A percentile compares a stretch with the other conserved stretches of the same genome.
phyloP scores from a whole-genome alignment of 176 grass and related monocot genomes.

The Secale cereale region DNA sequence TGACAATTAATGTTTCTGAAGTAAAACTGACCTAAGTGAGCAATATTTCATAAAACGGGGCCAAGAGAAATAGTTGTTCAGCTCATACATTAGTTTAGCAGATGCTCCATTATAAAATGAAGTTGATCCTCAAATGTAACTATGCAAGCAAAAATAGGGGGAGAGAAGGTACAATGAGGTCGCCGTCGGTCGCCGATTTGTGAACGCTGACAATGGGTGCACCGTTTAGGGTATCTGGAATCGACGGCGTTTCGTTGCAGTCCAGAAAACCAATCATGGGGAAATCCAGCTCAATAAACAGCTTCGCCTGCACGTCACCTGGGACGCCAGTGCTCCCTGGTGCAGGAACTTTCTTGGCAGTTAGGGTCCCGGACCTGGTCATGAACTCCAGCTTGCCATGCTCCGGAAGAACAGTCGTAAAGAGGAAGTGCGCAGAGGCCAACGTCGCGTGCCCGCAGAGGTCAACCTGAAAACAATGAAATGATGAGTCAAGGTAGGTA shows the following conservation, averaged over 20 bases:
- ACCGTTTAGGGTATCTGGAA: slow-evolving; percentile 61
- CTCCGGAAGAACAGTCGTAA: slow-evolving; percentile 33
- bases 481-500: neutral
- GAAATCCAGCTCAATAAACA: slow-evolving; percentile 68
- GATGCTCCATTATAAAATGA: neutral
- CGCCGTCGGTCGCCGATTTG: slow-evolving; percentile 22
- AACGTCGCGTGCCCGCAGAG: slow-evolving; percentile 61
- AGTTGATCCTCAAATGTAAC: neutral
- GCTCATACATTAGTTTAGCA: neutral
- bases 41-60: neutral
- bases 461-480: slow-evolving; percentile 11
- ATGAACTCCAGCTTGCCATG: slow-evolving; percentile 43
- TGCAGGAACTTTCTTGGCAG: slow-evolving; percentile 46
- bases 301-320: slow-evolving; percentile 15
- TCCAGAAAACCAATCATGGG: slow-evolving; percentile 39
- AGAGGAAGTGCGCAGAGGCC: slow-evolving; percentile 66
- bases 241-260: slow-evolving; percentile 26
- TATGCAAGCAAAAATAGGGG: neutral
- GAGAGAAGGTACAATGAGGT: slow-evolving; percentile 55
- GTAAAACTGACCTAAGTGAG: neutral
- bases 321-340: neutral
- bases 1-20: neutral
- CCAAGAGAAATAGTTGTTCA: neutral
- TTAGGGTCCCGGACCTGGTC: slow-evolving; percentile 59
- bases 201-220: slow-evolving; percentile 44